Base-by-base conservation (phyloP, 805 yeast species). In the Aciculoconidium aculeatum region DNA sequence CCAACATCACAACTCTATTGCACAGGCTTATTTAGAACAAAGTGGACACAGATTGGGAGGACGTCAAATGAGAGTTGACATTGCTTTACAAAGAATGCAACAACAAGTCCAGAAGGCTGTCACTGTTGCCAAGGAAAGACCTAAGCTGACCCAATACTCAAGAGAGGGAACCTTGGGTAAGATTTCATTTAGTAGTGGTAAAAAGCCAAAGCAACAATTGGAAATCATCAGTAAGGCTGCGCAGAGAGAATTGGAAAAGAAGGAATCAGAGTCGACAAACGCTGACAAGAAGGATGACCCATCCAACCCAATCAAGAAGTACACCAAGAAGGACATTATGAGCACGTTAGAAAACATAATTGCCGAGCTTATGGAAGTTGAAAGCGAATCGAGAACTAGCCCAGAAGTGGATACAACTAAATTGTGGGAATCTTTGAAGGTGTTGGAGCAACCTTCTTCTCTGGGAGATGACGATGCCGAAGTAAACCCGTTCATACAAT, bases 101-200 rank as follows among this genome's bases (percentile, higher is more conserved):
- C 95, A 87, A 54, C 97, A 90, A 63, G 95, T 90, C 30, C 94
- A 87, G 50, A 85, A 83, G 48, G 97, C 97, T 10, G 96, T 90
- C 11, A 83, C 90, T 31, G 90, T 85, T 21, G 98, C 96, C 14
- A 84, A 85, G 52, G 95, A 86, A 47, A 75, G 86, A 61, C 81
- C 85, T 31, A 78, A 78, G 58, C 61, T 70, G 21, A 69, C 71
- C 23, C 78, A 71, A 39, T 75, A 75, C 44, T 75, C 76, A 17
- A 72, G 72, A 47, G 95, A 80, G 48, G 96, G 95, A 45, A 92
- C 95, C 2, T 67, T 90, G 35, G 96, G 97, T 44, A 84, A 80
- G 58, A 81, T 87, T 34, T 74, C 88, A 8, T 67, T 77, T 43
- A 80, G 85, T 23, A 72, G 78, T 15, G 84, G 86, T 44, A 86